Base-by-base conservation (phyloP, 768 basidiomycete species). In the Russula foetens region DNA sequence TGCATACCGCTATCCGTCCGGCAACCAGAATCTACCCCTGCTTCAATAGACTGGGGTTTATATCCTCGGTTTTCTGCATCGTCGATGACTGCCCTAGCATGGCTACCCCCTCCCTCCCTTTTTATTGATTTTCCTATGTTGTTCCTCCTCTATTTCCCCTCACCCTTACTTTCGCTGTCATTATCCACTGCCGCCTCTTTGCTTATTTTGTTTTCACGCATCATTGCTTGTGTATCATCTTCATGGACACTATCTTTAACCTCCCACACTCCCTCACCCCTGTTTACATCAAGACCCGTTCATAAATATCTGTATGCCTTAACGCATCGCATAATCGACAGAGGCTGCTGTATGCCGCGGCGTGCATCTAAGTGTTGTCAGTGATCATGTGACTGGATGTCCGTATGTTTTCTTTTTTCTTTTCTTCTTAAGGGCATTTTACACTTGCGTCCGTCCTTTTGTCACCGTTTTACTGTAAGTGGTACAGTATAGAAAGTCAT, bases 1-100 rank as follows among this genome's bases (percentile, higher is more conserved):
- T 61, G 88, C 90, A 4, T 92, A 92, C 70, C 83, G 90, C 43
- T 93, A 93, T 71, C 91, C 91, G 7, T 91, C 90, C 15, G 81
- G 78, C 63, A 85, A 88, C 66, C 85, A 88, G 66, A 82, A 79
- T 41, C 67, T 87, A 63, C 84, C 85, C 69, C 75, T 88, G 44
- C 67, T 87, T 58, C 81, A 78, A 66, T 81, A 64, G 63, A 39
- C 38, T 5, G 46, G 15, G 14, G n/a, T n/a, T n/a, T 26, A 35
- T 15, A 26, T 33, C 24, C 26, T 21, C 12, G 33, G 24, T 35
- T 35, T 48, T 50, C 58, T 45, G 39, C 14, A 31, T 50, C 35
- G 14, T n/a, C n/a, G n/a, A n/a, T n/a, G n/a, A n/a, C n/a, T 41
- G 59, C 38, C 6, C 28, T 29, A 47, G 46, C 41, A 56, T 41